Percentiles rank a stretch among this genome's conserved stretches.
Evolutionary conservation across 2,329 filamentous ascomycete genomes (phyloP).

Genomic region (Phyllosticta citriasiana): DNA sequence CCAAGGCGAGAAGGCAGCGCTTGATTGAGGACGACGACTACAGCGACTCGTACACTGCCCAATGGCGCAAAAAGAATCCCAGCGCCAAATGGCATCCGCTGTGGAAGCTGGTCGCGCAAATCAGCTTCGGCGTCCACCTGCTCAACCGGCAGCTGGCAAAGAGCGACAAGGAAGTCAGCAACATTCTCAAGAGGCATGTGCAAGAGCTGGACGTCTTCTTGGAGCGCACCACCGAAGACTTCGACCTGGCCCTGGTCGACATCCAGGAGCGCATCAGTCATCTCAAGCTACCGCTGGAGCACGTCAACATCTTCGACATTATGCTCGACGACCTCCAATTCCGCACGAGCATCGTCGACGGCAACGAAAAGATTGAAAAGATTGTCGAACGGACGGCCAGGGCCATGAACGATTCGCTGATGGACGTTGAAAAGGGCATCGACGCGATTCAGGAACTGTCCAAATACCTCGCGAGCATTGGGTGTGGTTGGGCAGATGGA

Average conservation of each 20-base stretch:
- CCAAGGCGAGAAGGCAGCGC: conserved; percentile 51
- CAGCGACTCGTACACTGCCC: conserved; percentile 59
- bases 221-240: conserved; percentile 75
- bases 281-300: conserved; percentile 73
- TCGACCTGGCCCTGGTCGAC: conserved; percentile 67
- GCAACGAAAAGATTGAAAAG: conserved; percentile 85
- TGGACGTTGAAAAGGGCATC: conserved; percentile 70
- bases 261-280: conserved; percentile 70
- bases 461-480: conserved; percentile 60
- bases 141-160: conserved; percentile 78
- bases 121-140: conserved; percentile 86
- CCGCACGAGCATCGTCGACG: conserved; percentile 68
- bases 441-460: conserved; percentile 67
- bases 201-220: conserved; percentile 90
- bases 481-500: conserved; percentile 49
- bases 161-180: conserved; percentile 77
- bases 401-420: conserved; percentile 65
- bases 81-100: conserved; percentile 77
- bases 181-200: conserved; percentile 82
- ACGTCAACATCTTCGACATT: conserved; percentile 70
- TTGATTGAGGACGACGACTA: conserved; percentile 46
- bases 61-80: conserved; percentile 61
- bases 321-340: conserved; percentile 82
- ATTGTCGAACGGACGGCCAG: conserved; percentile 71
- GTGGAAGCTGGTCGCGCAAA: conserved; percentile 82